phyloP scores from a whole-genome alignment of 2,329 filamentous ascomycete genomes.

The Blumeria graminis region DNA sequence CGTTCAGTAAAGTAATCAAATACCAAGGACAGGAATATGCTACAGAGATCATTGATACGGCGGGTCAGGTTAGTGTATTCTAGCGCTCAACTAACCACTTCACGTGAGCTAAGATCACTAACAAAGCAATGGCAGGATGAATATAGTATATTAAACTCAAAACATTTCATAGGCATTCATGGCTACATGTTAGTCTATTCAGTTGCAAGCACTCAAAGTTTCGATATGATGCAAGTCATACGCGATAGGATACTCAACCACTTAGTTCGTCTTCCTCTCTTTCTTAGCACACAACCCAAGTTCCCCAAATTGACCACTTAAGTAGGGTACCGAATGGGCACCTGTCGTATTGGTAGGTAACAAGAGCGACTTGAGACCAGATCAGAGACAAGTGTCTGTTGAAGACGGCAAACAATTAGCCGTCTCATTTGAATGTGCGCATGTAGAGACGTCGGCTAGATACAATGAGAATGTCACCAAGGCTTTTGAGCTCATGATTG shows the following conservation, averaged over 20 bases:
- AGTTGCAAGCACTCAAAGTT: constrained; percentile 79
- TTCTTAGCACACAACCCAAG: not conserved
- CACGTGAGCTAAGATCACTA: constrained; percentile 4
- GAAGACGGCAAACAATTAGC: constrained; percentile 71
- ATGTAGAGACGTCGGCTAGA: constrained; percentile 81
- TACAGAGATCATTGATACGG: constrained; percentile 95
- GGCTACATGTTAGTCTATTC: constrained; percentile 98
- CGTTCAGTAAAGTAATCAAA: constrained; percentile 86
- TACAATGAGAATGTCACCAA: constrained; percentile 86
- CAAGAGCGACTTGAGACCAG: constrained; percentile 80
- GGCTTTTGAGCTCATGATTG: constrained; percentile 84
- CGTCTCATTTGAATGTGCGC: constrained; percentile 74
- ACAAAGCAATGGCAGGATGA: constrained; percentile 42
- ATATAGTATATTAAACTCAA: constrained; percentile 93
- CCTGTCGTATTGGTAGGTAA: constrained; percentile 91
- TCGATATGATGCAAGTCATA: constrained; percentile 93
- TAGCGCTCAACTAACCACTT: not conserved
- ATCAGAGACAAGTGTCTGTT: constrained; percentile 71
- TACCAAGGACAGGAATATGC: constrained; percentile 82
- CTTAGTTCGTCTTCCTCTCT: constrained; percentile 33
- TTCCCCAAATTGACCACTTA: not conserved
- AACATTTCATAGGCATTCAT: constrained; percentile 97
- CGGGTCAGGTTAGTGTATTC: constrained; percentile 44
- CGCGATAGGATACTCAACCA: constrained; percentile 95
- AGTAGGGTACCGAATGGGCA: constrained; percentile 68